Evolutionary conservation across 441 rosid genomes (phyloP), one percentile per base, ranked within the genome.

Genomic region (Arabidopsis hybrid): DNA sequence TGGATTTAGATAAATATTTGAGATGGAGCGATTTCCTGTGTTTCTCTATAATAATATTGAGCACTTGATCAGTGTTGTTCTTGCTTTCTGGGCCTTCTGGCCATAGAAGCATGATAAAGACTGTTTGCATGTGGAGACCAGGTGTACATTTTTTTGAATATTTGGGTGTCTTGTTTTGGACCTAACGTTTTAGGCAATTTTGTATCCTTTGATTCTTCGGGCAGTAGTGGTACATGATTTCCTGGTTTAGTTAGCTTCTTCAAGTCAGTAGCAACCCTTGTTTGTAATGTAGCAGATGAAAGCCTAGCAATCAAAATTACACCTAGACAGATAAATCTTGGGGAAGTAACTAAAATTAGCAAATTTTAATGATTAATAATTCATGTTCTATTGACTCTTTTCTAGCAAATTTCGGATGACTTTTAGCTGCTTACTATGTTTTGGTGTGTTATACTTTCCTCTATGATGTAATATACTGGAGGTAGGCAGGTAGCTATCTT

Each of bases 101-200:
- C 13, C 1, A 2, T 46, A 4, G 35, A 17, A 12, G 2, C 12
- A 0, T 16, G 21, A 21, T 67, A 9, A 65, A 46, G 65, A 29
- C 7, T 66, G 16, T 50, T 47, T 65, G 45, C 53, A 16, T 26
- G 58, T 55, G 8, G 21, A 57, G 51, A 52, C 62, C 7, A 21
- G 13, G 34, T 36, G 29, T 32, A 12, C 46, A 5, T 45, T 51
- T 3, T 32, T 10, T 4, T 16, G 59, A 16, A 17, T 61, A 9
- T n/a, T 13, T 60, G 32, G 47, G 63, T 52, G 38, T 69, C 46
- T 17, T 55, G 59, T 63, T 76, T 69, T 55, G 26, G 17, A 64
- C 47, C 17, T 31, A 70, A 49, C 38, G 32, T 13, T 49, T 31
- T 47, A 47, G 57, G 56, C 36, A 17, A 63, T 46, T 8, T 17